Conservation (phyloP, 1,284 basidiomycete species). For the Leccinum pachyderme region DNA sequence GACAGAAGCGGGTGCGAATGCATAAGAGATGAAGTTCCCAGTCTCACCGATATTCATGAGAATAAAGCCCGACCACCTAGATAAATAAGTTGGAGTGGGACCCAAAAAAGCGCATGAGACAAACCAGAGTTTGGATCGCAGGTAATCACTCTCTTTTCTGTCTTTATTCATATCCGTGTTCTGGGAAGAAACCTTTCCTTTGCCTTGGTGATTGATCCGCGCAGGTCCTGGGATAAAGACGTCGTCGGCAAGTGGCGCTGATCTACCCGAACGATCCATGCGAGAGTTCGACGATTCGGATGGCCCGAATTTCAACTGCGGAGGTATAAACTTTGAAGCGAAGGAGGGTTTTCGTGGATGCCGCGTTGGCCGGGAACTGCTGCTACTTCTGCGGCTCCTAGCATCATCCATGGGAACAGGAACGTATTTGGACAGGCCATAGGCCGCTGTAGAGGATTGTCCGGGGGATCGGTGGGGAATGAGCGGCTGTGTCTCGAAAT, state of each 20-base stretch:
- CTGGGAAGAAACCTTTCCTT: conserved; percentile 5
- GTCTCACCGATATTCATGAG: conserved; percentile 92
- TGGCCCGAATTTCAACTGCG: conserved; percentile 9
- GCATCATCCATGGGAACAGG: conserved; percentile 22
- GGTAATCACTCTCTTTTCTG: conserved; percentile 63
- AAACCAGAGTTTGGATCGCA: conserved; percentile 82
- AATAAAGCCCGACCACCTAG: conserved; percentile 87
- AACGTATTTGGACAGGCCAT: conserved; percentile 15
- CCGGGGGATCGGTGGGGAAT: conserved; percentile 25
- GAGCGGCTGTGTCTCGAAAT: conserved; percentile 30
- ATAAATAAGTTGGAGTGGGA: conserved; percentile 1
- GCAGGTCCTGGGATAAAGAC: conserved; percentile 13
- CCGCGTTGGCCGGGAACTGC: conserved; percentile 15
- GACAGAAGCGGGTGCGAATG: conserved; percentile 86
- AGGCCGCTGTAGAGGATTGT: conserved; percentile 17
- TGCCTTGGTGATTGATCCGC: conserved; percentile 7
- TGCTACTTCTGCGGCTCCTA: conserved; percentile 29
- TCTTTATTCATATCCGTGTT: conserved; percentile 7
- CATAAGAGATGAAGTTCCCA: conserved; percentile 90
- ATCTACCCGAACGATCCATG: conserved; percentile 19
- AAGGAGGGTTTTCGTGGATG: conserved; percentile 24
- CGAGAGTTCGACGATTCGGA: conserved; percentile 3
- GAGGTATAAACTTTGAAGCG: conserved; percentile 23
- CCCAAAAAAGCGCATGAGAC: conserved; percentile 14
- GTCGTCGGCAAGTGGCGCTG: conserved; percentile 33